Percentiles rank a stretch among this genome's conserved stretches.
Evolutionary conservation across 2,329 filamentous ascomycete species (phyloP).

Genomic region (Diaporthe eres): DNA sequence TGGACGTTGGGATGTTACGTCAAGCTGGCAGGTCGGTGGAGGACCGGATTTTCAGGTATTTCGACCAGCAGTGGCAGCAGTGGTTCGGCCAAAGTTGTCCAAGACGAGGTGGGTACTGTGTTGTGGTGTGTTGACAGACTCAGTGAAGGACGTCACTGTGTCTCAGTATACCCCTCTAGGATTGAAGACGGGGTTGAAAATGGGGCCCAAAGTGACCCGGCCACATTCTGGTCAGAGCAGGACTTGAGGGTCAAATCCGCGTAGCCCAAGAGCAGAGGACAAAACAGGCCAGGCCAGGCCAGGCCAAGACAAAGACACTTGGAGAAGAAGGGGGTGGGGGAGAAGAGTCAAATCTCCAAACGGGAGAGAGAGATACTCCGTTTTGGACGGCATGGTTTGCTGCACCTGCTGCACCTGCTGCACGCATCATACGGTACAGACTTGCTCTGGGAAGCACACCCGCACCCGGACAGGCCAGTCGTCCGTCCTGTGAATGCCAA

Average conservation of each 20-base stretch:
- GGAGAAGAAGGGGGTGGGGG: background rate
- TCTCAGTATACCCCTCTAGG: background rate
- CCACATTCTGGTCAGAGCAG: background rate
- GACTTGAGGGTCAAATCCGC: background rate
- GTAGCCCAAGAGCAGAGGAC: background rate
- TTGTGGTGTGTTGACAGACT: background rate
- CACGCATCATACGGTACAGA: slow-evolving; percentile 6
- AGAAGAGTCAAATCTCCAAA: background rate
- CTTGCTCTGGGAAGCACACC: background rate
- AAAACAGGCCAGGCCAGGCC: background rate
- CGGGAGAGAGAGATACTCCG: background rate
- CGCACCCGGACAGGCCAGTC: background rate
- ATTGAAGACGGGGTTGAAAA: background rate
- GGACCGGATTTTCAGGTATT: background rate
- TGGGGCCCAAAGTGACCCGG: background rate
- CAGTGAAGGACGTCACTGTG: slow-evolving; percentile 5
- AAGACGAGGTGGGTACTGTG: background rate
- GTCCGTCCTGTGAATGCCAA: no score
- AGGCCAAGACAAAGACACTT: background rate
- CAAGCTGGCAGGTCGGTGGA: slow-evolving; percentile 4
- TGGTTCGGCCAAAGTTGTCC: background rate
- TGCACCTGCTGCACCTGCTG: background rate
- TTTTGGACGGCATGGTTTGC: background rate
- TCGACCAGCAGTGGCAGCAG: background rate
- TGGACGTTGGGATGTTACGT: slow-evolving; percentile 28